phyloP scores from a whole-genome alignment of 2,329 filamentous ascomycete species.

The Annulohypoxylon truncatum region DNA sequence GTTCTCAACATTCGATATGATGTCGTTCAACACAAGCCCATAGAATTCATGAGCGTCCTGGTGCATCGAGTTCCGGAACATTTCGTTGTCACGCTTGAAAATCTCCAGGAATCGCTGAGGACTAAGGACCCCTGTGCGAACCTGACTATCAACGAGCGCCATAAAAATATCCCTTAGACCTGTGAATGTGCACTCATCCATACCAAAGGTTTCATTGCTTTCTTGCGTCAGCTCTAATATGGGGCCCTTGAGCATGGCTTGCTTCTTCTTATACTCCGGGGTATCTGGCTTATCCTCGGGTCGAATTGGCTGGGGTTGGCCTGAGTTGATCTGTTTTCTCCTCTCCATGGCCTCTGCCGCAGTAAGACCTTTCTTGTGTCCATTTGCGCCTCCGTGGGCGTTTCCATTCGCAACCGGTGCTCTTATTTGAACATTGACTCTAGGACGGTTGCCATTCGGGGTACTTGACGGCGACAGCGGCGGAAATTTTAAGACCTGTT shows the following conservation, averaged over 20 bases:
- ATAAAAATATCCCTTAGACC: slow-evolving; percentile 97
- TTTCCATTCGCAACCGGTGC: slow-evolving; percentile 64
- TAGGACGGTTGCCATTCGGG: slow-evolving; percentile 68
- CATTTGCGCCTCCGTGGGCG: slow-evolving; percentile 56
- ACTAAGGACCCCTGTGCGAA: slow-evolving; percentile 89
- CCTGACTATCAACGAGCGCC: slow-evolving; percentile 82
- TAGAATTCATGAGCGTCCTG: slow-evolving; percentile 99
- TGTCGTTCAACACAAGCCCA: slow-evolving; percentile 93
- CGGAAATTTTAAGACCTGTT: slow-evolving; percentile 93
- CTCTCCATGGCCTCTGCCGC: slow-evolving; percentile 68
- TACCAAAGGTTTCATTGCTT: slow-evolving; percentile 83
- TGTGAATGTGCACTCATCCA: slow-evolving; percentile 95
- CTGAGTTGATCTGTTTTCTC: slow-evolving; percentile 64
- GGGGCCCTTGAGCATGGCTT: slow-evolving; percentile 87
- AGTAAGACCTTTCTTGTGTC: slow-evolving; percentile 65
- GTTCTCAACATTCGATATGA: slow-evolving; percentile 93
- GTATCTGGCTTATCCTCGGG: slow-evolving; percentile 95
- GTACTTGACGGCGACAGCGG: slow-evolving; percentile 75
- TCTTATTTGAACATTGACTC: slow-evolving; percentile 71
- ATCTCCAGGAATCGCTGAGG: slow-evolving; percentile 95
- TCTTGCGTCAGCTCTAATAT: slow-evolving; percentile 87
- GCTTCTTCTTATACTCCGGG: slow-evolving; percentile 97
- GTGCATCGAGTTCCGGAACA: slow-evolving; percentile 97
- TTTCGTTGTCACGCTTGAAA: slow-evolving; percentile 92
- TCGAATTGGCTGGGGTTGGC: slow-evolving; percentile 67